Percentiles rank a stretch among this genome's conserved stretches.
Evolutionary conservation across 106 monocot species (phyloP).

Genomic region (Posidonia australis): DNA sequence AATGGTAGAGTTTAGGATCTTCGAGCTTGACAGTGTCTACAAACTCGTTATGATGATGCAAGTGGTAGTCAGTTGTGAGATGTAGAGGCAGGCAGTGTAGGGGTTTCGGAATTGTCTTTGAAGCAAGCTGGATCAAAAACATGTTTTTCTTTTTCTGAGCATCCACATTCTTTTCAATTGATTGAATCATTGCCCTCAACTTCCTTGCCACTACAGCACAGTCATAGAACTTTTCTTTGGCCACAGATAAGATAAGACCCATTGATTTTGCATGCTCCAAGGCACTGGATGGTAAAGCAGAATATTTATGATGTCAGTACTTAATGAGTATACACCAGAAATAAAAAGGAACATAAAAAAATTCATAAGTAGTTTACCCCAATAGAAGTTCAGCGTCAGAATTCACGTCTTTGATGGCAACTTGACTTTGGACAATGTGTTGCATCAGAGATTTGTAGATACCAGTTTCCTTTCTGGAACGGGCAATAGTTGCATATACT

Average conservation of each 20-base stretch:
- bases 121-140: constrained; percentile 53
- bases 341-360: neutral
- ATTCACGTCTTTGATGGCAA: constrained; percentile 12
- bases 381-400: constrained; percentile 7
- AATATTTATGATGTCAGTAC: neutral
- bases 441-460: constrained; percentile 11
- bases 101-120: constrained; percentile 72
- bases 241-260: constrained; percentile 22
- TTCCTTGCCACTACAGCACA: constrained; percentile 24
- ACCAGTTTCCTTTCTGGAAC: constrained; percentile 9
- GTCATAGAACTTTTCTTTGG: constrained; percentile 27
- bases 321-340: neutral
- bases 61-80: constrained; percentile 54
- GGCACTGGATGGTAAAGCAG: constrained; percentile 13
- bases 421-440: constrained; percentile 4
- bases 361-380: neutral
- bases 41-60: constrained; percentile 30
- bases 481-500: constrained; percentile 38
- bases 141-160: constrained; percentile 35
- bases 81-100: constrained; percentile 72
- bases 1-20: constrained; percentile 55
- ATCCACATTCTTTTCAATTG: constrained; percentile 16
- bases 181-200: constrained; percentile 38
- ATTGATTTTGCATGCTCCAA: constrained; percentile 24
- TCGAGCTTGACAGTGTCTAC: constrained; percentile 49